These are phyloP conservation scores for Sporothrix humicola DNA, from an alignment of 2,329 filamentous ascomycete species.

Conservation along the genomic window DNA sequence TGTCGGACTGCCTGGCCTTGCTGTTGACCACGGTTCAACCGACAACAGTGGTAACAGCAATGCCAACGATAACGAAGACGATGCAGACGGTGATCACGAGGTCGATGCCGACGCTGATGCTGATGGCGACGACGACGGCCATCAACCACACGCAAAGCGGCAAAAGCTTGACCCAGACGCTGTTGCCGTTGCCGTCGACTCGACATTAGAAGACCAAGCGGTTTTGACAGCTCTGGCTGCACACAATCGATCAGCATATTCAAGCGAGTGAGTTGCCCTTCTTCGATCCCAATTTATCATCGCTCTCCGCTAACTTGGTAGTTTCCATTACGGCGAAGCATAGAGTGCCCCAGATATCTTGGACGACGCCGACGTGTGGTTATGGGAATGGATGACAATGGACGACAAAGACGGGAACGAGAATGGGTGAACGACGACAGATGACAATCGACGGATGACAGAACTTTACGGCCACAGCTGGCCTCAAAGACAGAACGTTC, in stretches of 20 bases:
- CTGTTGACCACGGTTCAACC: slow-evolving; percentile 1
- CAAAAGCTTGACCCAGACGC: slow-evolving; percentile 44
- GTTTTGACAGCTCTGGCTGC: slow-evolving; percentile 54
- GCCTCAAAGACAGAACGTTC: not conserved
- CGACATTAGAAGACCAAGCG: slow-evolving; percentile 55
- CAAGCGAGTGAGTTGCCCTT: slow-evolving; percentile 50
- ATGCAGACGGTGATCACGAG: slow-evolving; percentile 38
- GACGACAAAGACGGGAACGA: too few species aligned
- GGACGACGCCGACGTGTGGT: not conserved
- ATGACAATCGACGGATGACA: not conserved
- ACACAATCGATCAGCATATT: slow-evolving; percentile 52
- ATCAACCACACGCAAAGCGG: slow-evolving; percentile 47
- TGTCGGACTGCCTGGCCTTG: not conserved
- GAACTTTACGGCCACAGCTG: not conserved
- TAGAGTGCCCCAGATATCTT: not conserved
- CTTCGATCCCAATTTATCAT: too few species aligned
- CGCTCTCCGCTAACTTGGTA: not conserved
- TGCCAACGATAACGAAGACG: not conserved
- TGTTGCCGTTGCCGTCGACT: slow-evolving; percentile 40
- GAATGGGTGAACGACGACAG: not conserved
- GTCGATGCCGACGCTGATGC: slow-evolving; percentile 32
- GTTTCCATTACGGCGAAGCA: slow-evolving; percentile 34
- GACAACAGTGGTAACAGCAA: not conserved
- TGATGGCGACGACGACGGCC: slow-evolving; percentile 34
- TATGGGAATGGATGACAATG: not conserved